These are phyloP conservation scores for Beauveria sp. DNA, from an alignment of 2,329 filamentous ascomycete genomes.

Conservation along the genomic window DNA sequence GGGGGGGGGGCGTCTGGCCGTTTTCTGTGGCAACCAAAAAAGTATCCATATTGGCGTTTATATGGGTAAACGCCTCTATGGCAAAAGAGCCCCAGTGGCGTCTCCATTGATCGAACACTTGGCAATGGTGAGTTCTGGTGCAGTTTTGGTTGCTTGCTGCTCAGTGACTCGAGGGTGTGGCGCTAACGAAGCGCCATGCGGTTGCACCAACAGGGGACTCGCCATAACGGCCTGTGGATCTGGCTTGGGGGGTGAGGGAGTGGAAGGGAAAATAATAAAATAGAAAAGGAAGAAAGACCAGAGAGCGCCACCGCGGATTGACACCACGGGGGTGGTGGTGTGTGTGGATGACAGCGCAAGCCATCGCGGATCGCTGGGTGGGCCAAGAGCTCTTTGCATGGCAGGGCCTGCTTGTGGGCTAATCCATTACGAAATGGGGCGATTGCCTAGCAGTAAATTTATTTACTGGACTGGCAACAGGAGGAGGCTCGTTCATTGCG, in stretches of 20 bases:
- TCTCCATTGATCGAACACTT: conserved; percentile 10
- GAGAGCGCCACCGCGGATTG: conserved; percentile 14
- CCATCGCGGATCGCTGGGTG: conserved; percentile 15
- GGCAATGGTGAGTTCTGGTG: neutral
- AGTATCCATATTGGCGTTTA: conserved; percentile 6
- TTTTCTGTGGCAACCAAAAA: conserved; percentile 1
- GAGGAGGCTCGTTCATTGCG: neutral
- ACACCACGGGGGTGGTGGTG: conserved; percentile 13
- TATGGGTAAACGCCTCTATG: conserved; percentile 8
- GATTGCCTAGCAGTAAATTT: neutral
- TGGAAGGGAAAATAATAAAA: too few relatives aligned
- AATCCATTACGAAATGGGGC: conserved; percentile 15
- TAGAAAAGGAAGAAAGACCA: too few relatives aligned
- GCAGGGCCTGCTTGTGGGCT: conserved; percentile 14
- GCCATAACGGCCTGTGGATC: neutral
- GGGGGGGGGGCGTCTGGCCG: conserved; percentile 1
- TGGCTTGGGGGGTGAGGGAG: neutral
- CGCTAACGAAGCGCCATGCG: neutral
- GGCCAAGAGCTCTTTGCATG: conserved; percentile 15
- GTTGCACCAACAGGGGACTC: neutral
- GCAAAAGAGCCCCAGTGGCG: conserved; percentile 9
- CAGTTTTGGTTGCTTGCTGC: too few relatives aligned
- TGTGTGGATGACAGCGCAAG: conserved; percentile 18
- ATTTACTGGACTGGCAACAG: neutral
- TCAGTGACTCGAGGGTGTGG: neutral